Percentiles rank a stretch among this genome's conserved stretches.
These are phyloP conservation scores for Ustulina deusta DNA, from an alignment of 2,329 filamentous ascomycete species.

Conservation along the genomic window DNA sequence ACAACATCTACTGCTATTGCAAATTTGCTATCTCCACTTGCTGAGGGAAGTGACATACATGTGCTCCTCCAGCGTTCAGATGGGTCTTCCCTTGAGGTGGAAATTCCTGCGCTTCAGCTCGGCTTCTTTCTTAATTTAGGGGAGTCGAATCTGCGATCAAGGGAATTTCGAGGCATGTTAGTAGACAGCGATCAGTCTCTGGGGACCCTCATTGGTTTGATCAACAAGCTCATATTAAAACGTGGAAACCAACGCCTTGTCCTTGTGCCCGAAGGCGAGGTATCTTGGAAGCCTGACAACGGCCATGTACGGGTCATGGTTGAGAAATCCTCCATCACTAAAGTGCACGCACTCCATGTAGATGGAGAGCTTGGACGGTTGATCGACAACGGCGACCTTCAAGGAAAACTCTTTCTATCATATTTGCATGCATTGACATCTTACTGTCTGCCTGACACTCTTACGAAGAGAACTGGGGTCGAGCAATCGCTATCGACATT, in stretches of 20 bases:
- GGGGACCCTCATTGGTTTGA: constrained; percentile 16
- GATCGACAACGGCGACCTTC: constrained; percentile 19
- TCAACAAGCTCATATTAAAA: constrained; percentile 27
- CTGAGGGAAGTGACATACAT: constrained; percentile 10
- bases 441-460: constrained; percentile 64
- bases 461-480: constrained; percentile 69
- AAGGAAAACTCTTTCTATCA: constrained; percentile 29
- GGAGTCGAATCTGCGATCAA: constrained; percentile 12
- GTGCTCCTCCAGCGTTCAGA: neutral
- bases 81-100: constrained; percentile 1
- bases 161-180: constrained; percentile 25
- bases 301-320: constrained; percentile 17
- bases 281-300: constrained; percentile 10
- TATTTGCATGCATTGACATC: constrained; percentile 70
- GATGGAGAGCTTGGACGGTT: constrained; percentile 23
- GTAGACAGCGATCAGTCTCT: constrained; percentile 19
- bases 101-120: constrained; percentile 23
- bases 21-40: constrained; percentile 3
- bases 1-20: constrained; percentile 11
- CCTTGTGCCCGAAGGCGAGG: constrained; percentile 24
- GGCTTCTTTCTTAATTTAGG: constrained; percentile 6
- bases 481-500: constrained; percentile 69
- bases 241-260: constrained; percentile 8
- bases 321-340: constrained; percentile 3
- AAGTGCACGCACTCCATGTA: constrained; percentile 12